Conservation (phyloP, 2,329 filamentous ascomycete genomes). For the Fusarium pilosicola region DNA sequence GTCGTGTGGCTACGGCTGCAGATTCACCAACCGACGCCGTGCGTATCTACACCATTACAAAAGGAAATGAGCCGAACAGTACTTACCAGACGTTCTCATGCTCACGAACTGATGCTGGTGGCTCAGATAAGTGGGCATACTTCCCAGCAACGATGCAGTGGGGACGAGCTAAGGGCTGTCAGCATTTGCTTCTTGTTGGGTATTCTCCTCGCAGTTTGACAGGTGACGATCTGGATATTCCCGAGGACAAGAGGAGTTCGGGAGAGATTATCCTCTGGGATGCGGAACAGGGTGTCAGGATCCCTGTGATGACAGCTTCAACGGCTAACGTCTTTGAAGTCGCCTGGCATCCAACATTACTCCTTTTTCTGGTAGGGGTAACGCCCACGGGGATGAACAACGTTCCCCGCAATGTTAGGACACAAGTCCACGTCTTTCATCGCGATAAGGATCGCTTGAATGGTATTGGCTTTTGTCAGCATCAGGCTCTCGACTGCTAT, state of each 20-base stretch:
- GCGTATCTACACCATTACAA: conserved; percentile 63
- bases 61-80: conserved; percentile 50
- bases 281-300: conserved; percentile 53
- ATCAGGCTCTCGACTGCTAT: conserved; percentile 67
- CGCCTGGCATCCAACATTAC: conserved; percentile 67
- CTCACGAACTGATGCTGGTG: conserved; percentile 48
- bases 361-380: conserved; percentile 67
- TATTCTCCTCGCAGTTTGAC: conserved; percentile 68
- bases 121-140: conserved; percentile 66
- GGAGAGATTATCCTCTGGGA: conserved; percentile 72
- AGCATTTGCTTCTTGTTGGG: conserved; percentile 67
- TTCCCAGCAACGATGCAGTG: conserved; percentile 72
- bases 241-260: conserved; percentile 64
- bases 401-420: conserved; percentile 57
- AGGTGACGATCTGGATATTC: conserved; percentile 66
- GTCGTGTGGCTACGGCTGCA: conserved; percentile 67
- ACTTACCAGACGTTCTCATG: conserved; percentile 55
- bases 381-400: conserved; percentile 59
- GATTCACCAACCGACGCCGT: conserved; percentile 65
- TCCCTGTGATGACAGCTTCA: conserved; percentile 61
- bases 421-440: conserved; percentile 68
- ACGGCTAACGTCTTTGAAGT: conserved; percentile 73
- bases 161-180: conserved; percentile 58
- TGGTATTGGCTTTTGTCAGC: conserved; percentile 51
- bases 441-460: conserved; percentile 41